Evolutionary conservation across 2,329 filamentous ascomycete species (phyloP).

Genomic region (Xylaria sp.): DNA sequence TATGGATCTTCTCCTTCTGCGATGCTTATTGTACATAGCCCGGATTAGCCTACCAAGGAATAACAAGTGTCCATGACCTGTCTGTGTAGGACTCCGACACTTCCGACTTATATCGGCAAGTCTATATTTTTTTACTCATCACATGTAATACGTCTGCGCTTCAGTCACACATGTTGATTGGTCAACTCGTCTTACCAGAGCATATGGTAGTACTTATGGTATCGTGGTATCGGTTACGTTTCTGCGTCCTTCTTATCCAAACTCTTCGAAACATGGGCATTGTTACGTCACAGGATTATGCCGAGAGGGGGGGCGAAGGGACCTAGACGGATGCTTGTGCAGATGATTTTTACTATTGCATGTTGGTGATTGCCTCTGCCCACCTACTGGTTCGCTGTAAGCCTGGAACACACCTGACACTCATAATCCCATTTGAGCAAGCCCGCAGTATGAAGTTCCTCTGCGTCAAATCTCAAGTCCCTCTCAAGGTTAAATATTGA

Average conservation of each 20-base stretch:
- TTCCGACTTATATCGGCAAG: neutral
- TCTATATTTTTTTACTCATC: neutral
- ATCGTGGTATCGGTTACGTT: neutral
- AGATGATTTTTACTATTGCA: constrained; percentile 6
- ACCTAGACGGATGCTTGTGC: neutral
- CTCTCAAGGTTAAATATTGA: constrained; percentile 2
- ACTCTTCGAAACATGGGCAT: neutral
- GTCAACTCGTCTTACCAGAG: neutral
- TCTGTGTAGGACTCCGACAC: neutral
- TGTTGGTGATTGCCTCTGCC: neutral
- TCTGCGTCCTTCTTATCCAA: neutral
- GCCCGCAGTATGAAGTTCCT: constrained; percentile 8
- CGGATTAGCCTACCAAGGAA: neutral
- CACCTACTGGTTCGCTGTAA: neutral
- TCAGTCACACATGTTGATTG: neutral
- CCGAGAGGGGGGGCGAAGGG: neutral
- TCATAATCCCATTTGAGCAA: constrained; percentile 8
- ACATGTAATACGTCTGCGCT: neutral
- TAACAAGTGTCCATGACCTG: neutral
- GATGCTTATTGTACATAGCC: neutral
- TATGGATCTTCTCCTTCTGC: neutral
- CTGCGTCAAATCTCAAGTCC: constrained; percentile 9
- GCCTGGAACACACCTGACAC: constrained; percentile 5
- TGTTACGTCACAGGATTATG: neutral
- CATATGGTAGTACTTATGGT: neutral